Evolutionary conservation across 2,329 filamentous ascomycete species (phyloP), one percentile per base, ranked within the genome.

Genomic region (Penicillium hordei): DNA sequence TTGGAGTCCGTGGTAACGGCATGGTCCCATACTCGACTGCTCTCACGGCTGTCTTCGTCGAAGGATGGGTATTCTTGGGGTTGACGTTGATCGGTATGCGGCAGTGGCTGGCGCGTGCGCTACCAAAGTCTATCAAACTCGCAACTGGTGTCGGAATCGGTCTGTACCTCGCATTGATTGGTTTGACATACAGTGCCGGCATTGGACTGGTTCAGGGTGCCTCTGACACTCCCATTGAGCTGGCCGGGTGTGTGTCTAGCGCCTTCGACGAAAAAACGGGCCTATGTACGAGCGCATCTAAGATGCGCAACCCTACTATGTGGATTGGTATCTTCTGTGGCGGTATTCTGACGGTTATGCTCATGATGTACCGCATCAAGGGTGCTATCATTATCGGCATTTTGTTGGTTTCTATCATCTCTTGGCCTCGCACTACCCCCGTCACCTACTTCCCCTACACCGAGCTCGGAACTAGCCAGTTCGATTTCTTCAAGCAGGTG

Each of bases 291-390:
- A 77, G 79, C 49, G 31, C 31, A 33, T 33, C 31, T 15, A 92
- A 92, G 81, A 93, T 96, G 90, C 86, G 90, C 60, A 90, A 83
- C 68, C 89, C 91, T 1, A 86, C 88, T 25, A 85, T 95, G 84
- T 96, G 91, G 91, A 82, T 95, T 51, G 91, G 91, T 38, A 92
- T 95, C 66, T 94, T 95, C 79, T 90, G 89, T 65, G 90, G 91
- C 43, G 90, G 91, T 59, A 82, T 95, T 62, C 77, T 95, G 48
- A 95, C 91, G 1, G 87, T 88, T 33, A 78, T 94, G 63, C 78
- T 95, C 53, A 89, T 93, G 87, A 84, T 93, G 79, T 95, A 91
- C 74, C 87, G 90, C 21, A 85, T 95, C 74, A 93, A 93, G 77
- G 91, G 91, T 57, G 91, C 91, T 56, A 89, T 96, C 67, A 92